Evolutionary conservation across 2,329 filamentous ascomycete genomes (phyloP).

Genomic region (Plectosphaerella plurivora): DNA sequence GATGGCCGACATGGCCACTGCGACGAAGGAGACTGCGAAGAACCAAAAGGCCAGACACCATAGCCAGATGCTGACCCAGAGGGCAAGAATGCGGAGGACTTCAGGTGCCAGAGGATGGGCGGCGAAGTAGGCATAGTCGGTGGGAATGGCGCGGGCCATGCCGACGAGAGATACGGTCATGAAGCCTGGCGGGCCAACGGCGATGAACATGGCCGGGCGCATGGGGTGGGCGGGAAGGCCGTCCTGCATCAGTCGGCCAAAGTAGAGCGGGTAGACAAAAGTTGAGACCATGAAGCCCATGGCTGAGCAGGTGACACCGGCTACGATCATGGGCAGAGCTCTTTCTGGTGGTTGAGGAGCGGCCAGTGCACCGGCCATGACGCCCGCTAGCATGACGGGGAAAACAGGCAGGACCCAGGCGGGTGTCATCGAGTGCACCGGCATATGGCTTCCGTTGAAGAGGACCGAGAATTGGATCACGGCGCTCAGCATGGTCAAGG

Average conservation of each 20-base stretch:
- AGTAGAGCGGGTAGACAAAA: constrained; percentile 56
- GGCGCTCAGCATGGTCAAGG: constrained; percentile 45
- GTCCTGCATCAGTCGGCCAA: constrained; percentile 52
- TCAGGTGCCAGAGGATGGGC: constrained; percentile 4
- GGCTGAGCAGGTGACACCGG: constrained; percentile 56
- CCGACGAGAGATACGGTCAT: constrained; percentile 28
- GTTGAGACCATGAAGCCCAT: constrained; percentile 54
- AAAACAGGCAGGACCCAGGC: constrained; percentile 61
- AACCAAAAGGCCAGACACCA: constrained; percentile 36
- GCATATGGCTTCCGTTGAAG: constrained; percentile 45
- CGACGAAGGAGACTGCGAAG: constrained; percentile 39
- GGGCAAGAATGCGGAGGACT: constrained; percentile 6
- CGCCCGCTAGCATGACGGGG: constrained; percentile 59
- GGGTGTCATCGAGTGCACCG: constrained; percentile 49
- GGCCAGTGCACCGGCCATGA: constrained; percentile 50
- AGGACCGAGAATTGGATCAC: constrained; percentile 55
- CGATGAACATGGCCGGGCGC: constrained; percentile 60
- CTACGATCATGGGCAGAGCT: constrained; percentile 49
- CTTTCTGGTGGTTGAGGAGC: constrained; percentile 39
- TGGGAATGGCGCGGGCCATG: constrained; percentile 7
- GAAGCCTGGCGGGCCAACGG: constrained; percentile 53
- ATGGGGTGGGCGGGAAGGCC: constrained; percentile 45
- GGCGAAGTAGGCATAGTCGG: constrained; percentile 3
- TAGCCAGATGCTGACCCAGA: constrained; percentile 18
- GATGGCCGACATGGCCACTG: not conserved